phyloP scores from a whole-genome alignment of 306 rosid genomes.

The Cicer pinnatifidum region DNA sequence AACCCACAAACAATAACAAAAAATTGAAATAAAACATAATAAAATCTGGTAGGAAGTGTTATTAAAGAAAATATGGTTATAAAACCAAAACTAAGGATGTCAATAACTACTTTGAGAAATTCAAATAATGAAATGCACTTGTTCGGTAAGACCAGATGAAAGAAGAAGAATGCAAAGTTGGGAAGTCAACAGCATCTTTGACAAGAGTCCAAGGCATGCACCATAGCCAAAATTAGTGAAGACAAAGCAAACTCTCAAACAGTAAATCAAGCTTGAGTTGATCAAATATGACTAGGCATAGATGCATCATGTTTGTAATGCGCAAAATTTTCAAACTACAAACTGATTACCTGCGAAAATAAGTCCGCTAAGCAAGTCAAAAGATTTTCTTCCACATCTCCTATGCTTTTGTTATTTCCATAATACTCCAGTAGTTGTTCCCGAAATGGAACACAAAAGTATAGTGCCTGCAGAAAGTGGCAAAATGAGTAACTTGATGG shows the following conservation, averaged over 20 bases:
- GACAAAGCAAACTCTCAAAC: slow-evolving; percentile 37
- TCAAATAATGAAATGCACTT: background rate
- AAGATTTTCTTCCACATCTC: slow-evolving; percentile 90
- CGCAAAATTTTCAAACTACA: slow-evolving; percentile 35
- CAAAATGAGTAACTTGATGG: slow-evolving; percentile 35
- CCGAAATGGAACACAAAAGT: slow-evolving; percentile 98
- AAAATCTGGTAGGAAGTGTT: background rate
- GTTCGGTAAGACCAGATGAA: slow-evolving; percentile 16
- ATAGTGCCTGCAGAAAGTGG: slow-evolving; percentile 74
- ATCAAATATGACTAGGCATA: slow-evolving; percentile 10
- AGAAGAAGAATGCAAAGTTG: slow-evolving; percentile 21
- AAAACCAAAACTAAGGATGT: background rate
- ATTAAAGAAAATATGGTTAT: background rate
- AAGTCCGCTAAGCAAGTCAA: slow-evolving; percentile 96
- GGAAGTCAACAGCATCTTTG: background rate
- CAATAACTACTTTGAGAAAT: background rate
- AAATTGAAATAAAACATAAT: background rate
- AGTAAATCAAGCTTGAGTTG: background rate
- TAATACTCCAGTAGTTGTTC: slow-evolving; percentile 89
- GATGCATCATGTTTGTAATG: background rate
- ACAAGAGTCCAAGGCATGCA: slow-evolving; percentile 15
- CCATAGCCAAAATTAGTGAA: background rate
- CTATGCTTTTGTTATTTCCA: slow-evolving; percentile 70
- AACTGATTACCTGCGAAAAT: slow-evolving; percentile 78
- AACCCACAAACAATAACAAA: background rate